These are phyloP conservation scores for Elaeagnus macrophylla DNA, from an alignment of 306 rosid species.

Conservation along the genomic window DNA sequence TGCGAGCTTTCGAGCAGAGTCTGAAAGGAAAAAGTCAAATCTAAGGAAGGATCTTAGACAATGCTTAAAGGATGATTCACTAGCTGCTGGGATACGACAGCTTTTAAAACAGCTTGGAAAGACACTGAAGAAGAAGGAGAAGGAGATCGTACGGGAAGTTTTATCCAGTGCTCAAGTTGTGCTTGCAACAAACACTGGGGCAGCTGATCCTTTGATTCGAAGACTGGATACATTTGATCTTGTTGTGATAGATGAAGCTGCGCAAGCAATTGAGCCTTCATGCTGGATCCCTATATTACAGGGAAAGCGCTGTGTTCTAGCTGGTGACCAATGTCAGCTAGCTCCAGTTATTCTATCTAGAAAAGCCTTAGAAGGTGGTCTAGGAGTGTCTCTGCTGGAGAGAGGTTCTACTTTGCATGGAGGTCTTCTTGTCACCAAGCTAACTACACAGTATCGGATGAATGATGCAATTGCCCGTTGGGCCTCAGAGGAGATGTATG, in stretches of 20 bases:
- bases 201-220: constrained; percentile 68
- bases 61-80: constrained; percentile 68
- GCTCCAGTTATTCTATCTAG: constrained; percentile 81
- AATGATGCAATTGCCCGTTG: constrained; percentile 75
- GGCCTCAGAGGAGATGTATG: constrained; percentile 89
- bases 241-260: constrained; percentile 78
- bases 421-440: constrained; percentile 50
- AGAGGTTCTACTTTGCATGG: constrained; percentile 61
- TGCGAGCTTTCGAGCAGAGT: constrained; percentile 44
- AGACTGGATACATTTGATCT: constrained; percentile 59
- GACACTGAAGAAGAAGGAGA: constrained; percentile 67
- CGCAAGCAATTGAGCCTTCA: constrained; percentile 85
- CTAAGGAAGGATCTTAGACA: constrained; percentile 66
- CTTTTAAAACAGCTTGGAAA: constrained; percentile 66
- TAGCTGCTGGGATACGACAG: constrained; percentile 85
- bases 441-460: constrained; percentile 69
- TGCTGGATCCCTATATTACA: constrained; percentile 76
- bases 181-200: constrained; percentile 79
- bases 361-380: constrained; percentile 74
- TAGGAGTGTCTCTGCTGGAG: constrained; percentile 71
- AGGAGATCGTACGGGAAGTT: constrained; percentile 58
- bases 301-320: constrained; percentile 74
- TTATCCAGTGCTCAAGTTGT: constrained; percentile 68
- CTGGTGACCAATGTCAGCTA: constrained; percentile 81
- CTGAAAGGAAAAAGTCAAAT: constrained; percentile 74